Evolutionary conservation across 306 rosid species (phyloP).

Genomic region (Castanea mollissima): DNA sequence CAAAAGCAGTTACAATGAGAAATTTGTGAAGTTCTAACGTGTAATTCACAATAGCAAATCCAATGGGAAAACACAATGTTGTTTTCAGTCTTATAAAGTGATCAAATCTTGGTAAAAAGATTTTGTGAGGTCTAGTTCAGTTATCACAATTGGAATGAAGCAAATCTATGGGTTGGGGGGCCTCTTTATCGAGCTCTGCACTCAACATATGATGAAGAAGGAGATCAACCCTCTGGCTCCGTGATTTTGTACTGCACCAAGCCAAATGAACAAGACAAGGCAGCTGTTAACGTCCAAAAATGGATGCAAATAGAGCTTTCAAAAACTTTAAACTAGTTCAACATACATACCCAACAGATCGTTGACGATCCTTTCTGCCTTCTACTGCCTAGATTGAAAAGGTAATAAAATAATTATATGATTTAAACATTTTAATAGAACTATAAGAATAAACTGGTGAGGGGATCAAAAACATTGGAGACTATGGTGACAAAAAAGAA

Average conservation of each 20-base stretch:
- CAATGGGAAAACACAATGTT: not conserved
- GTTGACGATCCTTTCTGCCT: constrained; percentile 39
- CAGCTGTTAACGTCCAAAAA: constrained; percentile 14
- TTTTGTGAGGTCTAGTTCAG: not conserved
- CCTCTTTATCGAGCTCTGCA: constrained; percentile 58
- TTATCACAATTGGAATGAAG: constrained; percentile 8
- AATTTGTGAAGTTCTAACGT: not conserved
- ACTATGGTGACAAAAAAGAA: not conserved
- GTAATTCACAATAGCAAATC: not conserved
- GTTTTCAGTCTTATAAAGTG: not conserved
- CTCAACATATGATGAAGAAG: constrained; percentile 99
- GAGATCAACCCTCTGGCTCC: constrained; percentile 74
- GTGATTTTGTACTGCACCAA: constrained; percentile 71
- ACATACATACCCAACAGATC: constrained; percentile 61
- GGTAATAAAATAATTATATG: constrained; percentile 14
- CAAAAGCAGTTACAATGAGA: not conserved
- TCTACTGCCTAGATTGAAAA: constrained; percentile 44
- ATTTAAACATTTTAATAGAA: constrained; percentile 8
- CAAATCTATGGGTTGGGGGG: constrained; percentile 39
- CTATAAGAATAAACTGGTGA: not conserved
- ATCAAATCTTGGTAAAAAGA: not conserved
- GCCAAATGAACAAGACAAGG: constrained; percentile 20
- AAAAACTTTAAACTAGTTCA: constrained; percentile 1
- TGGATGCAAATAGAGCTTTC: constrained; percentile 1
- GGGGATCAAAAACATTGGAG: not conserved